phyloP scores from a whole-genome alignment of 208 protist species.

The Trypanosoma congolense region DNA sequence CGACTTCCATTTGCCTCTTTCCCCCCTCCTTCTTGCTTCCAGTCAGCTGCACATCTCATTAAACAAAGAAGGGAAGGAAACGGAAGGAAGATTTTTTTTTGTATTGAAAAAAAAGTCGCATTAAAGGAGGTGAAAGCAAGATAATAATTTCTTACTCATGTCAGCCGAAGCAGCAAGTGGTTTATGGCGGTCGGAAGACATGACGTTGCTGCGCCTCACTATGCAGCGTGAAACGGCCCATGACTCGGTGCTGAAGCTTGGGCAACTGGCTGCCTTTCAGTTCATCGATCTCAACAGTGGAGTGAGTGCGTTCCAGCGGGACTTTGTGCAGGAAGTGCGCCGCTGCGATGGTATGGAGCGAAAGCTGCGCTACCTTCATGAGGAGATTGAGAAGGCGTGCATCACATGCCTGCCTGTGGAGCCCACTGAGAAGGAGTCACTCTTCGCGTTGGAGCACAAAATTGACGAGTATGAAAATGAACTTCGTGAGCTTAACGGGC shows the following conservation, averaged over 20 bases:
- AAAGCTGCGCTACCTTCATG: constrained; percentile 92
- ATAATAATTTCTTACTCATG: constrained; percentile 31
- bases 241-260: constrained; percentile 94
- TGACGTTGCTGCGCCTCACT: constrained; percentile 94
- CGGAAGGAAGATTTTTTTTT: too few relatives aligned
- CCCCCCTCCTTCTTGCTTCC: background rate
- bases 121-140: background rate
- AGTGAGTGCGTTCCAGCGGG: constrained; percentile 94
- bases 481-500: constrained; percentile 88
- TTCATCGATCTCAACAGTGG: constrained; percentile 95
- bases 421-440: constrained; percentile 51
- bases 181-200: constrained; percentile 96
- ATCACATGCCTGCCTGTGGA: constrained; percentile 45
- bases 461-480: constrained; percentile 91
- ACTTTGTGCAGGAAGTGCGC: constrained; percentile 96
- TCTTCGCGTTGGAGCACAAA: constrained; percentile 85
- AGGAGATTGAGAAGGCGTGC: constrained; percentile 81
- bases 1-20: background rate
- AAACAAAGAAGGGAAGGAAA: background rate
- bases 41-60: background rate
- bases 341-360: constrained; percentile 96
- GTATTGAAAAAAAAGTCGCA: background rate
- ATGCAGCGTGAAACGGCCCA: constrained; percentile 97
- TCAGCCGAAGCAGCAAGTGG: constrained; percentile 78
- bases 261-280: constrained; percentile 93